Evolutionary conservation across 768 basidiomycete species (phyloP).

Genomic region (Collybia sp.): DNA sequence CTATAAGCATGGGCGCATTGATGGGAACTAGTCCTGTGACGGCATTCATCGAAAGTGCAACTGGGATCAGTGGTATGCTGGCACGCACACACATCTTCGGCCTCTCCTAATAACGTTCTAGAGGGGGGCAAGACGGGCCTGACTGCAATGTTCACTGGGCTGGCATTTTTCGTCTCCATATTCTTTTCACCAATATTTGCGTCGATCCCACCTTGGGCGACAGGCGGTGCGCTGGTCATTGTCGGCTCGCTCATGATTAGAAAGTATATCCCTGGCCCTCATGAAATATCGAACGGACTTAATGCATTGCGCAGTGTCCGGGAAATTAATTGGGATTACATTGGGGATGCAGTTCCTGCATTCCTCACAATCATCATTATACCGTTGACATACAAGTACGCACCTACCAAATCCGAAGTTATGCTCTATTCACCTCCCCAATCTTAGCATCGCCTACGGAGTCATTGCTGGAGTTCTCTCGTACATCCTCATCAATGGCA

Average conservation of each 20-base stretch:
- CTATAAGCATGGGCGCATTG: slow-evolving; percentile 76
- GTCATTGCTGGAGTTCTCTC: slow-evolving; percentile 76
- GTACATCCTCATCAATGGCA: slow-evolving; percentile 70
- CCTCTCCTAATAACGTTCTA: slow-evolving; percentile 10
- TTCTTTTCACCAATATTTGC: slow-evolving; percentile 91
- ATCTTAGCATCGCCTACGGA: slow-evolving; percentile 76
- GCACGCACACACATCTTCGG: background rate
- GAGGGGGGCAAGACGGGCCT: slow-evolving; percentile 90
- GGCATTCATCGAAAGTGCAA: slow-evolving; percentile 79
- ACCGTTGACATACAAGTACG: slow-evolving; percentile 73
- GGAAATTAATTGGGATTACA: slow-evolving; percentile 88
- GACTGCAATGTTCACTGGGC: slow-evolving; percentile 66
- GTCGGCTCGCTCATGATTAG: slow-evolving; percentile 89
- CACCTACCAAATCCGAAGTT: slow-evolving; percentile 2
- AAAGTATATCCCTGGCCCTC: slow-evolving; percentile 43
- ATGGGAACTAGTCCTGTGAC: slow-evolving; percentile 81
- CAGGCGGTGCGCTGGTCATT: slow-evolving; percentile 79
- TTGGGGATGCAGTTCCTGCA: slow-evolving; percentile 83
- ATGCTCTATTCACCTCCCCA: background rate
- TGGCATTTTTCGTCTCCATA: slow-evolving; percentile 78
- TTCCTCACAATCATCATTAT: slow-evolving; percentile 81
- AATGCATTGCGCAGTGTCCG: slow-evolving; percentile 43
- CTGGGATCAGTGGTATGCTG: slow-evolving; percentile 63
- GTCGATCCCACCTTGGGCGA: slow-evolving; percentile 84
- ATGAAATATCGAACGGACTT: background rate